These are phyloP conservation scores for Entomortierella chlamydospora DNA, from an alignment of 192 early-diverging fungal species.

Conservation along the genomic window DNA sequence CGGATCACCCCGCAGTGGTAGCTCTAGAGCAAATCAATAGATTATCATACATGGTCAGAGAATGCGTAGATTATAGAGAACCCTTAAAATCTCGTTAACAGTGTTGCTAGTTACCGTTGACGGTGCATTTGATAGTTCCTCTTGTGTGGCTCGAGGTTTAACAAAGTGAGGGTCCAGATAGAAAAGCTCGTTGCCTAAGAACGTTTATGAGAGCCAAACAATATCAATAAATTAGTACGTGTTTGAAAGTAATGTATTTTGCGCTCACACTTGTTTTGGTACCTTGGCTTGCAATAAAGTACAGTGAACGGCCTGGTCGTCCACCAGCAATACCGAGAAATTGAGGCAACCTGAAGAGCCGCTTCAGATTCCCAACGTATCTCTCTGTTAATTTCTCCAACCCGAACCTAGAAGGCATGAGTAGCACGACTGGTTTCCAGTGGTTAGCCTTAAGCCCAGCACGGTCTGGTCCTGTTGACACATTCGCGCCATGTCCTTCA, in stretches of 20 bases:
- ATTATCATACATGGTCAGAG: background rate
- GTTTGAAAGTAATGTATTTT: background rate
- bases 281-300: conserved; percentile 59
- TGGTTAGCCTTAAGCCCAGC: background rate
- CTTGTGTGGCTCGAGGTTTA: conserved; percentile 45
- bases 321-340: conserved; percentile 59
- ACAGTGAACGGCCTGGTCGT: conserved; percentile 52
- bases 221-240: background rate
- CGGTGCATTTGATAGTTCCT: conserved; percentile 26
- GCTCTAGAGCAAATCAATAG: conserved; percentile 33
- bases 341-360: conserved; percentile 51
- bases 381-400: conserved; percentile 31
- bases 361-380: conserved; percentile 25
- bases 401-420: conserved; percentile 47
- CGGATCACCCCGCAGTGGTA: conserved; percentile 54
- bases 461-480: too few species aligned
- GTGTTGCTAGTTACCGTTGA: conserved; percentile 22
- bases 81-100: background rate
- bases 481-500: background rate
- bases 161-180: conserved; percentile 58
- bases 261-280: background rate
- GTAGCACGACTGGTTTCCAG: conserved; percentile 56
- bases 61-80: too few species aligned
- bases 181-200: conserved; percentile 49
- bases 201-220: background rate